Base-by-base conservation (phyloP, 805 yeast genomes). In the Clavispora fructus region DNA sequence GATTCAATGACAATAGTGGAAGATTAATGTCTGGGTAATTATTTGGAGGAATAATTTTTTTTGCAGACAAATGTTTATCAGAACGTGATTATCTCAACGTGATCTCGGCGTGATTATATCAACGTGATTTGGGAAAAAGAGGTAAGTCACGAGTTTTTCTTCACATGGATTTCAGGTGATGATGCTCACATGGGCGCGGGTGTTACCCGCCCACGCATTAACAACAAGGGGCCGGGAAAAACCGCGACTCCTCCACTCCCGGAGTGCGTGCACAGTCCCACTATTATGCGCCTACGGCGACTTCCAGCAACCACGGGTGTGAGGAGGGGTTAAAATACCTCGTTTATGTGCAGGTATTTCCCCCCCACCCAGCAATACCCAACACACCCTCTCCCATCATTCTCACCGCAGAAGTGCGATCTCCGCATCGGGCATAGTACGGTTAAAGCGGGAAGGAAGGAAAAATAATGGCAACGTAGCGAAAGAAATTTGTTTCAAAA, bases 141-240 rank as follows among this genome's bases (percentile, higher is more conserved):
- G 47, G 53, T 31, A 17, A 40, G 61, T 60, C 65, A 61, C 65
- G 63, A 51, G 62, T 47, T 39, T 43, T 37, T 19, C 44, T 55
- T 57, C 65, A 61, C 64, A 60, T 58, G 67, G 52, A 50, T 48
- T 55, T 58, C 67, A 61, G 63, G 63, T 62, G 65, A 61, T 55
- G 54, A 50, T 38, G 39, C 31, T 39, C 39, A 29, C 35, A 16
- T 16, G 45, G 42, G 35, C 35, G 35, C 23, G 26, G 50, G 53
- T 56, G 59, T 59, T 56, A 60, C 57, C 52, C 49, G 52, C 49
- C 40, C 28, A 9, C 30, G 19, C 35, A 35, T 12, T 12, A n/a
- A 7, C 35, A n/a, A n/a, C 13, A 33, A 16, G n/a, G n/a, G 37
- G 37, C 37, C 35, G 35, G 37, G 25, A 14, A n/a, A 31, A 31